phyloP scores from a whole-genome alignment of 208 protist genomes.

The Trichomonas gallinae region DNA sequence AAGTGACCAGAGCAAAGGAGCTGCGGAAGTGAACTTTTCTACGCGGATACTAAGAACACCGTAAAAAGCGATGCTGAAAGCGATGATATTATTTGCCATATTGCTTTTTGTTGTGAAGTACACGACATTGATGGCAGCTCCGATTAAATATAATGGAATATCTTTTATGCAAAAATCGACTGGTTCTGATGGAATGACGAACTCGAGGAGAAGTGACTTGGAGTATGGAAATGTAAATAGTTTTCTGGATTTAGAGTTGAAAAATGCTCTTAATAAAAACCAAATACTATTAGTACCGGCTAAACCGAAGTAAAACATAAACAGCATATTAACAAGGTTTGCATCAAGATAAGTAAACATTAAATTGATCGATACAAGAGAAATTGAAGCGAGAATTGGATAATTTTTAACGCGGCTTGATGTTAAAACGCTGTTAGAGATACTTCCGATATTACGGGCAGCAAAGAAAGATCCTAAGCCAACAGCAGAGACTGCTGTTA shows the following conservation, averaged over 20 bases:
- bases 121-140: not conserved
- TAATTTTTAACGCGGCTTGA: not conserved
- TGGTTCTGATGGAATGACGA: not conserved
- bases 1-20: not conserved
- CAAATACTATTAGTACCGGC: slow-evolving; percentile 11
- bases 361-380: not conserved
- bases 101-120: not conserved
- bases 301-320: not conserved
- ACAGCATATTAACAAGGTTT: not conserved
- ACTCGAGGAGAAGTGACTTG: not conserved
- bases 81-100: not conserved
- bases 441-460: not conserved
- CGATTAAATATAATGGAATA: not conserved
- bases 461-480: not conserved
- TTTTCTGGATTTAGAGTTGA: not conserved
- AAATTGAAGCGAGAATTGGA: not conserved
- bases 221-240: not conserved
- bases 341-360: not conserved
- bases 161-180: not conserved
- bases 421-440: not conserved
- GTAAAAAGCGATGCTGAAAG: not conserved
- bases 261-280: not conserved
- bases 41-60: not conserved
- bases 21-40: not conserved
- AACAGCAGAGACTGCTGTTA: not conserved